phyloP scores from a whole-genome alignment of 106 monocot genomes.

The Apostasia shenzhenica region DNA sequence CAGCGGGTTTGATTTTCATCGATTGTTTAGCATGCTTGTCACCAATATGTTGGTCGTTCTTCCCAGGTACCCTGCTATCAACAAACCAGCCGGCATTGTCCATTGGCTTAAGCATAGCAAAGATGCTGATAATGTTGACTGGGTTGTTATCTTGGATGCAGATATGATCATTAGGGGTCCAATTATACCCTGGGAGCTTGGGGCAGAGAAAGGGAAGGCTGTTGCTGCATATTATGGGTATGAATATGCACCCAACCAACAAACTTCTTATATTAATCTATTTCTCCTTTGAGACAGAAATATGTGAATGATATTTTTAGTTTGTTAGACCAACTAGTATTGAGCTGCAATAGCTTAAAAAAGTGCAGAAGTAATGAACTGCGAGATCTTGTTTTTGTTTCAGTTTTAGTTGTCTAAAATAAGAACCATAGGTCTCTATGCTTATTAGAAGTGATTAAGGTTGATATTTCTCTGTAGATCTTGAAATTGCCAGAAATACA shows the following conservation, averaged over 20 bases:
- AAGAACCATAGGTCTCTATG: too few species aligned
- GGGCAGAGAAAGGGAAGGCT: conserved; percentile 90
- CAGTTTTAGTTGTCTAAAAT: too few species aligned
- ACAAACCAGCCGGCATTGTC: conserved; percentile 90
- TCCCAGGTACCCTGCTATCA: conserved; percentile 94
- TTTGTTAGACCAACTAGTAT: too few species aligned
- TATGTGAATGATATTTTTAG: too few species aligned
- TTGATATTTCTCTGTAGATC: too few species aligned
- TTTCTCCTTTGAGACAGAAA: background rate
- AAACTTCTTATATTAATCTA: background rate
- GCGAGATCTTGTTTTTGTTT: too few species aligned
- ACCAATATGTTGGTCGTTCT: conserved; percentile 9
- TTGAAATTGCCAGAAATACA: too few species aligned
- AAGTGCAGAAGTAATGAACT: too few species aligned
- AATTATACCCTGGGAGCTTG: conserved; percentile 93
- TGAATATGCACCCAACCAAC: conserved; percentile 9
- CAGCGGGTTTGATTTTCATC: too few species aligned
- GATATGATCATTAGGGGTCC: conserved; percentile 96
- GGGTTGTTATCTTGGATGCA: conserved; percentile 98
- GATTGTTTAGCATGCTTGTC: background rate
- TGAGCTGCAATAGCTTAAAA: too few species aligned
- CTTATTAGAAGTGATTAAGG: too few species aligned
- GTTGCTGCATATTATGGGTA: conserved; percentile 98
- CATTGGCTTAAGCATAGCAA: conserved; percentile 92
- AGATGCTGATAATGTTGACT: conserved; percentile 91